Base-by-base conservation (phyloP, 345 rosid genomes). In the Rhizophora mangle region DNA sequence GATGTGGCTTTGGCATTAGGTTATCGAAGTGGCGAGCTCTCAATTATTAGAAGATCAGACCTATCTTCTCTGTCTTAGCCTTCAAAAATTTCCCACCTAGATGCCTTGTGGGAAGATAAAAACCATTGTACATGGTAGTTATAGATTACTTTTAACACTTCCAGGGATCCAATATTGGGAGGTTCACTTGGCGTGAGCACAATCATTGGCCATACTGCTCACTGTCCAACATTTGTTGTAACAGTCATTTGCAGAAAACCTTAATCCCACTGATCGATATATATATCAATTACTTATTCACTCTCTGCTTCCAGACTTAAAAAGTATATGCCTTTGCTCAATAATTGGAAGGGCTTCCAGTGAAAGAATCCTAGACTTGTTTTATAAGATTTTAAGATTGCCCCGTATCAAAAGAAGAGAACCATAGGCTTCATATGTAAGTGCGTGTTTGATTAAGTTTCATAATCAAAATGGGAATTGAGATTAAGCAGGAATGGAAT, bases 61-160 rank as follows among this genome's bases (percentile, higher is more conserved):
- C 68, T 87, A 83, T 82, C 78, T 93, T 77, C 96, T 93, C 60
- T 83, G 81, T 47, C 70, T 72, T 39, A 85, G 67, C 67, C 57
- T 68, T 29, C 84, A 74, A 63, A 69, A 68, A 11, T 36, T 70
- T 57, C 58, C 70, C 29, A 51, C 30, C 15, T 55, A 34, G 60
- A 39, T 49, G 58, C 59, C 10, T 30, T 9, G 20, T 15, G 30
- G 43, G 22, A 22, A 64, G 24, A 36, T 47, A 8, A 30, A 51
- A 58, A 52, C 27, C 47, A 34, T 66, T 62, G 63, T 60, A 67
- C 56, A 73, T 30, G 53, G 5, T 31, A 36, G 27, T 22, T 49
- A 65, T 66, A 66, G 51, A n/a, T 47, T 59, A 59, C 43, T 63
- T 62, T 9, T 6, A 53, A 31, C 18, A 20, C 27, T 57, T 7